Conservation (phyloP, 352 stramenopile species). For the Globisporangium cylindrosporum region DNA sequence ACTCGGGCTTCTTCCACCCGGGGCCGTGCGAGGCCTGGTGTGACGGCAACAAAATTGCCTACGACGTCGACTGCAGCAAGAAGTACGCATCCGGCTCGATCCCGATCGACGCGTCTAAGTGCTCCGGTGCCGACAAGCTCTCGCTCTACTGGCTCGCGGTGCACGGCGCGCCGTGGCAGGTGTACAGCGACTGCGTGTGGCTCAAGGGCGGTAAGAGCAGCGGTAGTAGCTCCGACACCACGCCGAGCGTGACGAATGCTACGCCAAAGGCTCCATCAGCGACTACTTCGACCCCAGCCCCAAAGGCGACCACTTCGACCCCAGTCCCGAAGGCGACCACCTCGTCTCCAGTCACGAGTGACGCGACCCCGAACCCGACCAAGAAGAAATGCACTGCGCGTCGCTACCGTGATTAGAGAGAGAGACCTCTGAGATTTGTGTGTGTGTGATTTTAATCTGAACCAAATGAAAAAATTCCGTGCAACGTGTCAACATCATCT, state of each 20-base stretch:
- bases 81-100: conserved; percentile 37
- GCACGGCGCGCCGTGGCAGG: conserved; percentile 52
- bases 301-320: conserved; percentile 8
- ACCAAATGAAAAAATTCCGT: not conserved
- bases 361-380: not conserved
- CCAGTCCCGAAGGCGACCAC: too few relatives aligned
- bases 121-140: conserved; percentile 22
- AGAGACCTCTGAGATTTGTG: not conserved
- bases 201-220: conserved; percentile 19
- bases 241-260: conserved; percentile 9
- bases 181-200: conserved; percentile 63
- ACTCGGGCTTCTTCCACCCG: conserved; percentile 52
- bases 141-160: conserved; percentile 59
- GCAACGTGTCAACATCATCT: not conserved
- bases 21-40: conserved; percentile 64
- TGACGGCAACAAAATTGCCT: conserved; percentile 49
- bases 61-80: conserved; percentile 42
- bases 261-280: conserved; percentile 13
- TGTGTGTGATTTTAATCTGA: not conserved
- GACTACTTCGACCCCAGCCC: conserved; percentile 1
- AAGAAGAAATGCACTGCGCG: conserved; percentile 5
- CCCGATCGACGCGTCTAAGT: conserved; percentile 41
- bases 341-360: not conserved
- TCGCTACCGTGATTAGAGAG: not conserved
- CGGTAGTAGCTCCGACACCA: conserved; percentile 3